Conservation (phyloP, 139 green algal genomes). For the Coelastrella sp. region DNA sequence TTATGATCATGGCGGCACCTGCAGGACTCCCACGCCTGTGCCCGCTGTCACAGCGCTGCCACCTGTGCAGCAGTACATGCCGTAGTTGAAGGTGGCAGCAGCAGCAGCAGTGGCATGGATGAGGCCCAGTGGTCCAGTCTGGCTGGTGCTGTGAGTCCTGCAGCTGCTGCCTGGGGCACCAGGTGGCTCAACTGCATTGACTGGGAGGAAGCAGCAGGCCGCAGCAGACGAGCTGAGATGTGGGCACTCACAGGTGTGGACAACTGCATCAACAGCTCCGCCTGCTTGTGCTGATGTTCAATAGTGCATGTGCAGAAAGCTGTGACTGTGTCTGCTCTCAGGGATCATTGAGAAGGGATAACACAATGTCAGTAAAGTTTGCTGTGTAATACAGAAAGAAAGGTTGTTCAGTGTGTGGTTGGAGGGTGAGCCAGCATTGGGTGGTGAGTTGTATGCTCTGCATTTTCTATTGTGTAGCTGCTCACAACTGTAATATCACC, state of each 20-base stretch:
- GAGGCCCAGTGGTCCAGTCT: slow-evolving; percentile 37
- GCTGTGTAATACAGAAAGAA: too few relatives aligned
- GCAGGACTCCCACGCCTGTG: slow-evolving; percentile 42
- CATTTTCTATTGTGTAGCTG: too few relatives aligned
- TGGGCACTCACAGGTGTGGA: slow-evolving; percentile 69
- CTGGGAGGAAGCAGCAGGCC: slow-evolving; percentile 71
- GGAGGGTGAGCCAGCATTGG: too few relatives aligned
- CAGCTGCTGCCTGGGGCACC: slow-evolving; percentile 68
- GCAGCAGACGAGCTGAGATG: slow-evolving; percentile 58
- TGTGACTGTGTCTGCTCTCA: too few relatives aligned
- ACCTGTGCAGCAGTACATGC: slow-evolving; percentile 74
- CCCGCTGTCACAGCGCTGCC: slow-evolving; percentile 62
- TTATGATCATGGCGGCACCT: background rate
- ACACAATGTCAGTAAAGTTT: too few relatives aligned
- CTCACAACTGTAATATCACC: too few relatives aligned
- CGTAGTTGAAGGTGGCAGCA: slow-evolving; percentile 56
- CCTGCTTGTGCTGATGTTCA: background rate
- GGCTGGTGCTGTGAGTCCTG: slow-evolving; percentile 3
- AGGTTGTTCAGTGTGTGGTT: too few relatives aligned
- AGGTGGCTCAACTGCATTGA: slow-evolving; percentile 79
- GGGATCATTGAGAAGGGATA: too few relatives aligned
- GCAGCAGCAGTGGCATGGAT: slow-evolving; percentile 54
- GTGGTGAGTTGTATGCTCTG: too few relatives aligned
- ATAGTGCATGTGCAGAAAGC: too few relatives aligned
- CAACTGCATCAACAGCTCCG: background rate